Percentiles rank a stretch among this genome's conserved stretches.
Conservation (phyloP, 352 stramenopile genomes). For the Pythium brachiatum region DNA sequence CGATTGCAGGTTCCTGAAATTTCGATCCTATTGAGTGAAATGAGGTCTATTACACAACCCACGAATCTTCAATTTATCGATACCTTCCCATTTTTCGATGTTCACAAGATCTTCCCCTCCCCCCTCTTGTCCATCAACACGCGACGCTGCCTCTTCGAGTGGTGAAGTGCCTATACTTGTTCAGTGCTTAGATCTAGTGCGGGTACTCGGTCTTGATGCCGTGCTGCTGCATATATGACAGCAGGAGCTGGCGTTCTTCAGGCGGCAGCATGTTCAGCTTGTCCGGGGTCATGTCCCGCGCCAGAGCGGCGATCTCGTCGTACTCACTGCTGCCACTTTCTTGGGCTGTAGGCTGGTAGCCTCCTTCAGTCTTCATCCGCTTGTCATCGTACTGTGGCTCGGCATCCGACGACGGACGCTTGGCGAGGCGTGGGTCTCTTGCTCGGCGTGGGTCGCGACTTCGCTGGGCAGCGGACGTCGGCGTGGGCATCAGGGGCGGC, state of each 20-base stretch:
- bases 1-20: too few relatives aligned
- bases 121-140: too few relatives aligned
- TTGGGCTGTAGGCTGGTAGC: too few relatives aligned
- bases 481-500: slow-evolving; percentile 26
- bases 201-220: slow-evolving; percentile 39
- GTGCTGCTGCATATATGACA: slow-evolving; percentile 83
- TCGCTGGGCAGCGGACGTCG: slow-evolving; percentile 12
- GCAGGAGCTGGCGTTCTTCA: slow-evolving; percentile 73
- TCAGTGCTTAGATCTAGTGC: too few relatives aligned
- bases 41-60: too few relatives aligned
- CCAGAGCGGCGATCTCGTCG: slow-evolving; percentile 65
- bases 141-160: too few relatives aligned
- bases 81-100: too few relatives aligned
- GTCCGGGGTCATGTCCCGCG: slow-evolving; percentile 76
- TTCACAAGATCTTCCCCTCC: too few relatives aligned
- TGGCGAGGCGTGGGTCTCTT: slow-evolving; percentile 56
- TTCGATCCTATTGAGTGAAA: too few relatives aligned
- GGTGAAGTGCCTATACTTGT: too few relatives aligned
- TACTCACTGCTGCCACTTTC: slow-evolving; percentile 31
- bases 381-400: slow-evolving; percentile 22
- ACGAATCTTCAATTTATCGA: too few relatives aligned
- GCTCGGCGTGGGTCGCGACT: slow-evolving; percentile 57
- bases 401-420: slow-evolving; percentile 27
- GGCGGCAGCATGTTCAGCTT: slow-evolving; percentile 78
- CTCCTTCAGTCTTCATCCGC: slow-evolving; percentile 29